Percentiles rank a stretch among this genome's conserved stretches.
phyloP scores from a whole-genome alignment of 805 yeast species.

The Suhomyces kilbournensis region DNA sequence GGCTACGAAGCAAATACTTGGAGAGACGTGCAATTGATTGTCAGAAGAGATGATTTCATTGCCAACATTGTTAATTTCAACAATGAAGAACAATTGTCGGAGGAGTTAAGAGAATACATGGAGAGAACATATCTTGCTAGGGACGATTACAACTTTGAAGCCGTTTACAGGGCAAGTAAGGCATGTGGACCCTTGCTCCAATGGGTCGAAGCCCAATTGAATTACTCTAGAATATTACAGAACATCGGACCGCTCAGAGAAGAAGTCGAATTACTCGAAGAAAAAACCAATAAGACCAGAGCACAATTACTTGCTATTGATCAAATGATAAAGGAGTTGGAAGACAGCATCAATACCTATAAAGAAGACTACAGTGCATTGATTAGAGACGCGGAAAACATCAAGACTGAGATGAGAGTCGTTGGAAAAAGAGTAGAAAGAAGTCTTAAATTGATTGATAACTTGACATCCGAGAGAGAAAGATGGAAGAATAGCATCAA shows the following conservation, averaged over 20 bases:
- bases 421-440: slow-evolving; percentile 62
- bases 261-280: slow-evolving; percentile 62
- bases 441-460: slow-evolving; percentile 59
- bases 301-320: slow-evolving; percentile 73
- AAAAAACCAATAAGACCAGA: slow-evolving; percentile 56
- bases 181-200: slow-evolving; percentile 90
- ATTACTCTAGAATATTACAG: slow-evolving; percentile 68
- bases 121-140: slow-evolving; percentile 57
- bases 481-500: slow-evolving; percentile 71
- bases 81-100: slow-evolving; percentile 54
- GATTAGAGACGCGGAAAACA: slow-evolving; percentile 75
- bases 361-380: slow-evolving; percentile 66
- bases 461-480: slow-evolving; percentile 60
- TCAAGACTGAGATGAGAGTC: slow-evolving; percentile 64
- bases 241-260: slow-evolving; percentile 68
- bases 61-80: slow-evolving; percentile 75
- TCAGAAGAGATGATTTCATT: slow-evolving; percentile 85
- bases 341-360: slow-evolving; percentile 62
- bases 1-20: slow-evolving; percentile 68
- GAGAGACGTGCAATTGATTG: slow-evolving; percentile 80
- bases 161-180: slow-evolving; percentile 84
- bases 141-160: slow-evolving; percentile 63
- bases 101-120: slow-evolving; percentile 54
- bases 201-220: slow-evolving; percentile 90
- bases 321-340: slow-evolving; percentile 76